These are phyloP conservation scores for Cryptococcus hybrid DNA, from an alignment of 1,284 basidiomycete species.

Conservation along the genomic window DNA sequence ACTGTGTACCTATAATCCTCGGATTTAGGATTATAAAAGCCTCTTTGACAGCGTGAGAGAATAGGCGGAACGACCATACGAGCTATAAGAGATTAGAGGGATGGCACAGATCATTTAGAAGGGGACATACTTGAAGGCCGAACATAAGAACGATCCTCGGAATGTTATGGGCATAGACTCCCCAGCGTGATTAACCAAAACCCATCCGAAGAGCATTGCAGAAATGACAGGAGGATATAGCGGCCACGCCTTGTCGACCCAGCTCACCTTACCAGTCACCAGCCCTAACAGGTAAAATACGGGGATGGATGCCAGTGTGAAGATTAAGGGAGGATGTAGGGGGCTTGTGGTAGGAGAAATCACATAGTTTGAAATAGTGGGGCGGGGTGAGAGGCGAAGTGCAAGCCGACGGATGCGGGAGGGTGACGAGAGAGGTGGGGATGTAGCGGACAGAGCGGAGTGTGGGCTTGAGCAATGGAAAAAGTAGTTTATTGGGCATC, in stretches of 20 bases:
- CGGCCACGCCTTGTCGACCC: constrained; percentile 67
- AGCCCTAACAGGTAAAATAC: constrained; percentile 38
- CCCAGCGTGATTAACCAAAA: constrained; percentile 61
- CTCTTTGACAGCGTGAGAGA: constrained; percentile 83
- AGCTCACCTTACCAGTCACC: constrained; percentile 75
- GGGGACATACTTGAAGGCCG: constrained; percentile 55
- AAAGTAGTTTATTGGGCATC: constrained; percentile 10
- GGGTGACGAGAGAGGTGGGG: constrained; percentile 24
- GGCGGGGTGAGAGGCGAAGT: constrained; percentile 18
- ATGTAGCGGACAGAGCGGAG: constrained; percentile 23
- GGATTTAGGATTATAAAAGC: constrained; percentile 63
- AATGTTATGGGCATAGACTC: constrained; percentile 52
- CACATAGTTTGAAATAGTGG: constrained; percentile 20
- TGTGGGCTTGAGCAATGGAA: constrained; percentile 11
- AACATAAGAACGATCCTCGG: constrained; percentile 71
- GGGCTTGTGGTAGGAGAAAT: constrained; percentile 27
- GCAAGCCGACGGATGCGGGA: constrained; percentile 18
- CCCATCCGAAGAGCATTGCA: constrained; percentile 61
- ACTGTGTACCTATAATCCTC: constrained; percentile 92
- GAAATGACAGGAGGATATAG: constrained; percentile 77
- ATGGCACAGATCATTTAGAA: neutral
- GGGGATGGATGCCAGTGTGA: constrained; percentile 27
- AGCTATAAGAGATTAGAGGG: constrained; percentile 39
- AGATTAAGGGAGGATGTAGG: constrained; percentile 29
- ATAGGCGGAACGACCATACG: constrained; percentile 67